A percentile compares a stretch with the other conserved stretches of the same genome.
Evolutionary conservation across 768 basidiomycete species (phyloP).

Genomic region (Boletellus emodensis): DNA sequence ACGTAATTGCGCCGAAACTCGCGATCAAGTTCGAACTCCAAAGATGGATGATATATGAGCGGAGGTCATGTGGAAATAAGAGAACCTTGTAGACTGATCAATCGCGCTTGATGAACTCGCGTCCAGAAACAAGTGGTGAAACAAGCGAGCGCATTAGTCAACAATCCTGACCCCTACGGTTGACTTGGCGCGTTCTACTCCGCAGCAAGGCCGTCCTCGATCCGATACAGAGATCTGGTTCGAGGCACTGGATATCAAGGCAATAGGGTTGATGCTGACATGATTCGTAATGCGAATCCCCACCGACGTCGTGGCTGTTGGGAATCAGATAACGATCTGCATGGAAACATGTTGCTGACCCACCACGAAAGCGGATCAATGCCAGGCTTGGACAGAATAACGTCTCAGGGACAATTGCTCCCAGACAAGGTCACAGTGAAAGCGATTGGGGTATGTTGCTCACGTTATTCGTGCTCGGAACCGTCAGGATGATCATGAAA

Average conservation of each 20-base stretch:
- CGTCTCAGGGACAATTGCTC: conserved; percentile 15
- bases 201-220: conserved; percentile 44
- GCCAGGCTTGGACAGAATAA: conserved; percentile 29
- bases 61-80: conserved; percentile 23
- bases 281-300: conserved; percentile 46
- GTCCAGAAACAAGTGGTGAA: conserved; percentile 53
- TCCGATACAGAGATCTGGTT: conserved; percentile 61
- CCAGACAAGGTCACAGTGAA: conserved; percentile 3
- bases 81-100: conserved; percentile 34
- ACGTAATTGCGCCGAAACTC: conserved; percentile 33
- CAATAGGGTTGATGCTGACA: conserved; percentile 35
- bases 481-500: conserved; percentile 40
- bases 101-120: conserved; percentile 47
- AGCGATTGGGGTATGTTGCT: conserved; percentile 14
- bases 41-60: conserved; percentile 9
- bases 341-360: conserved; percentile 30
- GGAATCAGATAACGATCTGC: conserved; percentile 7
- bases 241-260: conserved; percentile 42
- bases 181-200: conserved; percentile 42
- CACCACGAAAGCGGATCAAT: conserved; percentile 40
- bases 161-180: conserved; percentile 37
- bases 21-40: conserved; percentile 30
- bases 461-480: conserved; percentile 36
- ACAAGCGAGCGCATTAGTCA: conserved; percentile 54
- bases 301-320: conserved; percentile 35